A percentile compares a stretch with the other conserved stretches of the same genome.
phyloP scores from a whole-genome alignment of 2,329 filamentous ascomycete species.

The Fusarium buharicum region DNA sequence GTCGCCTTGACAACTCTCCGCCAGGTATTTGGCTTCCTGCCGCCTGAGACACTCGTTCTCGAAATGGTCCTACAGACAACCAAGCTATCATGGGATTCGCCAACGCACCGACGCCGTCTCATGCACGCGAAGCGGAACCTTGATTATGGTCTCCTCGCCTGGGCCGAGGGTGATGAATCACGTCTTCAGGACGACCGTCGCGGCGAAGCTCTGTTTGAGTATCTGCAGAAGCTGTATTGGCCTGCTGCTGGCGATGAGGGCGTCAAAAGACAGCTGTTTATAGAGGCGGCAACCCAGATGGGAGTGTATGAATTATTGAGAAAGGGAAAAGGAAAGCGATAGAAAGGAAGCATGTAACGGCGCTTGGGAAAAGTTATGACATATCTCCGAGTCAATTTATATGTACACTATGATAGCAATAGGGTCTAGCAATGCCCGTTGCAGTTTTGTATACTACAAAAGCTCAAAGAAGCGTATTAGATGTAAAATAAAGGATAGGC shows the following conservation, averaged over 20 bases:
- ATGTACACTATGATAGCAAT: slow-evolving; percentile 21
- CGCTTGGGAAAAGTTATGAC: not conserved
- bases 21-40: slow-evolving; percentile 56
- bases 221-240: slow-evolving; percentile 55
- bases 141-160: slow-evolving; percentile 52
- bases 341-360: slow-evolving; percentile 9
- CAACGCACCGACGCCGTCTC: slow-evolving; percentile 54
- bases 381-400: slow-evolving; percentile 14
- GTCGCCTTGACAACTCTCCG: slow-evolving; percentile 58
- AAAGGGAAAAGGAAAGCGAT: slow-evolving; percentile 27
- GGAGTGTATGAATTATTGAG: slow-evolving; percentile 53
- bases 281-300: slow-evolving; percentile 55
- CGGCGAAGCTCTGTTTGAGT: slow-evolving; percentile 55
- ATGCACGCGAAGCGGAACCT: slow-evolving; percentile 56
- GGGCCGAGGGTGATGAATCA: slow-evolving; percentile 47
- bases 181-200: slow-evolving; percentile 52
- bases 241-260: slow-evolving; percentile 41
- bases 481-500: slow-evolving; percentile 12
- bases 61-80: slow-evolving; percentile 59
- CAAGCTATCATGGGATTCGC: slow-evolving; percentile 56
- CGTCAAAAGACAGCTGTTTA: slow-evolving; percentile 43
- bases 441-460: slow-evolving; percentile 17
- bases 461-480: slow-evolving; percentile 8
- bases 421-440: not conserved
- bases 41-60: slow-evolving; percentile 58